phyloP scores from a whole-genome alignment of 129 eudicot species.

The Chrysanthemum makinoi region DNA sequence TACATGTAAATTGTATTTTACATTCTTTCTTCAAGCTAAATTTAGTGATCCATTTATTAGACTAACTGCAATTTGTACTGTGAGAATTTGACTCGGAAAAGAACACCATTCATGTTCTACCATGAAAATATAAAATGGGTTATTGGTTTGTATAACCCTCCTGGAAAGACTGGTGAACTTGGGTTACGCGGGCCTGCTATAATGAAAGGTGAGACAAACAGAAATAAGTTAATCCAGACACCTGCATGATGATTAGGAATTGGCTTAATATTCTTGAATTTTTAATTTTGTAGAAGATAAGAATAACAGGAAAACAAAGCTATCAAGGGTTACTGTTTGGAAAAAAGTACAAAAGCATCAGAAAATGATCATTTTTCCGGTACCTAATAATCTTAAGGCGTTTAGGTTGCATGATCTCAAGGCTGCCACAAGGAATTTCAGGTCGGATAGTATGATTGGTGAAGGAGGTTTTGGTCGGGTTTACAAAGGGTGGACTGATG shows the following conservation, averaged over 20 bases:
- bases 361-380: constrained; percentile 16
- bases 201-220: too few relatives aligned
- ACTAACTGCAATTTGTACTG: too few relatives aligned
- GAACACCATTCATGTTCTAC: too few relatives aligned
- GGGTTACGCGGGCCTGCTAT: too few relatives aligned
- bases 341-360: constrained; percentile 27
- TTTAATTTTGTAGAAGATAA: constrained; percentile 36
- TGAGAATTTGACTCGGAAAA: too few relatives aligned
- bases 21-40: too few relatives aligned
- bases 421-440: constrained; percentile 57
- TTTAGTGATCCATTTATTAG: too few relatives aligned
- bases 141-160: too few relatives aligned
- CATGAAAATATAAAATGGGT: too few relatives aligned
- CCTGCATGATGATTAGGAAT: neutral
- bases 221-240: too few relatives aligned
- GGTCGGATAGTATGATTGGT: constrained; percentile 54
- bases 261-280: neutral
- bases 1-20: too few relatives aligned
- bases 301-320: constrained; percentile 11
- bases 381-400: constrained; percentile 46
- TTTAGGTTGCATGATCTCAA: constrained; percentile 57
- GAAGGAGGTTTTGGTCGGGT: constrained; percentile 68
- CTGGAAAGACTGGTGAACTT: too few relatives aligned
- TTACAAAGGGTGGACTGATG: constrained; percentile 68
- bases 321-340: constrained; percentile 12